Base-by-base conservation (phyloP, 2,329 filamentous ascomycete genomes). In the Ophiostoma montium region DNA sequence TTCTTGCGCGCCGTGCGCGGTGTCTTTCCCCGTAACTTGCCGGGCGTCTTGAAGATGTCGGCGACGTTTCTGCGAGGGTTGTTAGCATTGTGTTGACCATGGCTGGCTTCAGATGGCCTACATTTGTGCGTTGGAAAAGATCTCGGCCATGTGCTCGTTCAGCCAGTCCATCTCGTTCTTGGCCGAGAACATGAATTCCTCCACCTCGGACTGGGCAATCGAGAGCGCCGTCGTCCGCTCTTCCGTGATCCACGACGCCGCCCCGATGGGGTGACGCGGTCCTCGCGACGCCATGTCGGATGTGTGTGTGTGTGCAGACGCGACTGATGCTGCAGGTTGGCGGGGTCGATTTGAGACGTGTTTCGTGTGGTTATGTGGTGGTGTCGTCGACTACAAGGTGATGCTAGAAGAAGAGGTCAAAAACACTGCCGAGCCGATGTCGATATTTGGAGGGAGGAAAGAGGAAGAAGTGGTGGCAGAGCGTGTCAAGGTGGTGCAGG, bases 161-260 rank as follows among this genome's bases (percentile, higher is more conserved):
- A 98, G 72, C 92, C 92, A 98, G 63, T 96, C 89, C 60, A 96
- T 71, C 64, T 98, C 92, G 66, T 96, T 94, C 51, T 86, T 80
- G 54, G 86, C 89, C 30, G 88, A 87, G 67, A 86, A 96, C 39
- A 85, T 79, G 61, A 96, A 94, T 67, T 98, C 94, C 57, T 96
- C 90, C 49, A 86, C 76, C 64, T 96, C 92, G 50, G 87, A 77
- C 43, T 83, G 74, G 15, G 84, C 76, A 54, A 95, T 80, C 56
- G 85, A 76, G 49, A 80, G 70, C 13, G 86, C 82, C 59, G 89
- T 84, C 39, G 82, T 75, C 58, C 89, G 78, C 70, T 98, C 92
- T 56, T 86, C 81, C 31, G 80, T 70, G 56, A 95, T 79, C 92
- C 92, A 98, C 67, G 82, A 72, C 59, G 79, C 70, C 53, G 87